Conservation (phyloP, 2,329 filamentous ascomycete species). For the Fusarium torreyae region DNA sequence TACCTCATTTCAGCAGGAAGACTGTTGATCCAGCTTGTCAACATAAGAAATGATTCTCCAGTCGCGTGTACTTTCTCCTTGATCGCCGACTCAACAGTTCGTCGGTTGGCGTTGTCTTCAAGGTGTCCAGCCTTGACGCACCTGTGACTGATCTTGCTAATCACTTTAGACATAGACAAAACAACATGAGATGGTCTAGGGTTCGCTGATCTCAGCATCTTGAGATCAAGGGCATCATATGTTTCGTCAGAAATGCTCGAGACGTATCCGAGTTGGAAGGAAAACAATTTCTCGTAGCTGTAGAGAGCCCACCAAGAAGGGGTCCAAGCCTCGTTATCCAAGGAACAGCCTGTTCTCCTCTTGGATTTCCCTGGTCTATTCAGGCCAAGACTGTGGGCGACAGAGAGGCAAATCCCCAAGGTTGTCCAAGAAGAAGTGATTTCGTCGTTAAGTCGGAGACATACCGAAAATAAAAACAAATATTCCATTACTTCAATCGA, state of each 20-base stretch:
- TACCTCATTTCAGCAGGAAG: neutral
- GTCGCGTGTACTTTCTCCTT: slow-evolving; percentile 9
- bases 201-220: rapidly evolving
- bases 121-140: slow-evolving; percentile 16
- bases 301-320: slow-evolving; percentile 15
- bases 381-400: neutral
- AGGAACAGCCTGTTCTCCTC: neutral
- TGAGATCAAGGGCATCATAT: neutral
- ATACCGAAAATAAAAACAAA: neutral
- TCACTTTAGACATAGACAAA: neutral
- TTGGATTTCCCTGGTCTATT: rapidly evolving
- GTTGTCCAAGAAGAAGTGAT: slow-evolving; percentile 21
- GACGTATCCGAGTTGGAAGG: neutral
- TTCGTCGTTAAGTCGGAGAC: slow-evolving; percentile 14
- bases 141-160: slow-evolving; percentile 4
- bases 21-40: neutral
- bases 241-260: slow-evolving; percentile 2
- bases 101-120: slow-evolving; percentile 2
- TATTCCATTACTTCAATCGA: slow-evolving; percentile 10
- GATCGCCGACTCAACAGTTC: neutral
- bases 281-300: slow-evolving; percentile 17
- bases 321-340: neutral
- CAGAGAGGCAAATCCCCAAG: neutral
- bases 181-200: rapidly evolving
- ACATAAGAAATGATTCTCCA: slow-evolving; percentile 11